Evolutionary conservation across 2,329 filamentous ascomycete species (phyloP), one percentile per base, ranked within the genome.

Genomic region (Hymenoscyphus linearis): DNA sequence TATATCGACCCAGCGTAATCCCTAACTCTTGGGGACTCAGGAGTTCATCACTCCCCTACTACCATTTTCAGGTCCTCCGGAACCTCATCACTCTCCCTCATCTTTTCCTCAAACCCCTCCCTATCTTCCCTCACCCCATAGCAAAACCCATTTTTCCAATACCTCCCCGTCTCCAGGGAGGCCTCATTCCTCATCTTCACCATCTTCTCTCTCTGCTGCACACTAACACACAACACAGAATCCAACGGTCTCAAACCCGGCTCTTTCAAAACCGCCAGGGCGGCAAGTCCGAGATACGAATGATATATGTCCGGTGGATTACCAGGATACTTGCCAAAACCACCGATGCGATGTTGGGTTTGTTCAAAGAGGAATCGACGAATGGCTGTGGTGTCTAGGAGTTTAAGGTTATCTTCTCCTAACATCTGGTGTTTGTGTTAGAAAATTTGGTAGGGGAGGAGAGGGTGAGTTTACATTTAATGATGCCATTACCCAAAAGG

Each of bases 401-500:
- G 76, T 1, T 80, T 73, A 13, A 80, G 26, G 6, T 64, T 60
- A 6, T 62, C 74, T 60, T 82, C 75, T 34, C 82, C 79, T 12
- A 90, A 77, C 68, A 89, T 84, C 79, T 87, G 64, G 2, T 66
- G 65, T 40, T 50, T 14, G 25, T 3, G 36, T 9, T 13, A 40
- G 31, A 16, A 12, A 26, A 18, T 26, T 22, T 18, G 10, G 12
- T 14, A 10, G 7, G 14, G 13, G 7, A 37, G 25, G 25, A 18
- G 16, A n/a, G 18, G 18, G 37, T 5, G 9, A 4, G 55, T 73
- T 69, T 74, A 81, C 79, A 62, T 74, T 72, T 57, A 83, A 73
- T 57, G 91, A 85, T 1, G 85, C 91, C 3, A 82, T 82, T 0
- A 90, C 91, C 95, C 95, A 99, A 80, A 93, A 99, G 25, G 86